Evolutionary conservation across 2,329 filamentous ascomycete genomes (phyloP).

Genomic region (Bipolaris cookei): DNA sequence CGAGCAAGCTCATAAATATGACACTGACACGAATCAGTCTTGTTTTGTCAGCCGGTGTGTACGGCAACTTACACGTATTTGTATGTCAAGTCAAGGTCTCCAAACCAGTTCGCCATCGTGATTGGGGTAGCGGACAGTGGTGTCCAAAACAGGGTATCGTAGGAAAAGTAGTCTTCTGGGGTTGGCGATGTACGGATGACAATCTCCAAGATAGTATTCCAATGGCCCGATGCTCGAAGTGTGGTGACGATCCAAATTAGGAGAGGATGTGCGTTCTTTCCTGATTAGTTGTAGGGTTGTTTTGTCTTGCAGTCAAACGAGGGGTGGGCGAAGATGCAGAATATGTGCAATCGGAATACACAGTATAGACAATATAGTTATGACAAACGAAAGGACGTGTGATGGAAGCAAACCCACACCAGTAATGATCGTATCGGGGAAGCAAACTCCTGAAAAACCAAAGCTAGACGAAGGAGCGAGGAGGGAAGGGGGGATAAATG

Average conservation of each 20-base stretch:
- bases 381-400: conserved; percentile 46
- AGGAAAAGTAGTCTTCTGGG: not conserved
- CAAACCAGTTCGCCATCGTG: conserved; percentile 41
- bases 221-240: not conserved
- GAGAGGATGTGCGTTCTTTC: conserved; percentile 6
- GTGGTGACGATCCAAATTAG: not conserved
- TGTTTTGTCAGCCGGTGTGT: not conserved
- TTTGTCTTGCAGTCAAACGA: conserved; percentile 6
- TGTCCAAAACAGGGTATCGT: not conserved
- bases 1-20: conserved; percentile 43
- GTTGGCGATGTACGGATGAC: not conserved
- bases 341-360: conserved; percentile 20
- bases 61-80: conserved; percentile 43
- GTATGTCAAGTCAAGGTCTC: conserved; percentile 45
- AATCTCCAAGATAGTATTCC: not conserved
- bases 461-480: conserved; percentile 26
- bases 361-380: conserved; percentile 10
- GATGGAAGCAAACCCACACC: conserved; percentile 46
- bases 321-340: conserved; percentile 26
- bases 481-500: conserved; percentile 34
- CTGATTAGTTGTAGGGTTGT: conserved; percentile 7
- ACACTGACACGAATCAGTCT: conserved; percentile 36
- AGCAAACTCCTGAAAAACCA: conserved; percentile 27
- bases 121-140: not conserved
- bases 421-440: conserved; percentile 30